Evolutionary conservation across 169 alveolate species (phyloP).

Genomic region (Plasmodium cynomolgi): DNA sequence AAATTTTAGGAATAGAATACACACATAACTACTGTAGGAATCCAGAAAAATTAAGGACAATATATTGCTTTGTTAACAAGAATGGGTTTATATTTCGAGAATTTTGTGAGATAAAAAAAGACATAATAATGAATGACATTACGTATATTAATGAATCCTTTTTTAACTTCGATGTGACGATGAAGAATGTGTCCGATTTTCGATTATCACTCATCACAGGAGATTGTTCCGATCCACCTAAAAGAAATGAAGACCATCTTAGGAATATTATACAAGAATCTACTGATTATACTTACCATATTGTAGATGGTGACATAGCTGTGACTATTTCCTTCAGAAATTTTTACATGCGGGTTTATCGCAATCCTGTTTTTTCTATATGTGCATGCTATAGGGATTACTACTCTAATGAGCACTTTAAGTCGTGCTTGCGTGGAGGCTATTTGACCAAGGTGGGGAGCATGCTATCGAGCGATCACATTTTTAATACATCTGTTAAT

Average conservation of each 20-base stretch:
- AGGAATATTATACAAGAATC: background rate
- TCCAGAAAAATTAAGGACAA: constrained; percentile 1
- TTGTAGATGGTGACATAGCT: constrained; percentile 43
- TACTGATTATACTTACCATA: constrained; percentile 31
- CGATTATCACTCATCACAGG: background rate
- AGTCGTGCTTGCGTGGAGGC: background rate
- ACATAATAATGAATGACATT: constrained; percentile 9
- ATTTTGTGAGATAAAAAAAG: constrained; percentile 15
- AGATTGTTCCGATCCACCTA: background rate
- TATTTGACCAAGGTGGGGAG: background rate
- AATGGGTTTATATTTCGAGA: constrained; percentile 28
- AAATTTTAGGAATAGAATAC: background rate
- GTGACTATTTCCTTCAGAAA: constrained; percentile 21
- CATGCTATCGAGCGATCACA: background rate
- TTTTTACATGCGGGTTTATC: background rate
- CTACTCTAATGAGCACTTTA: background rate
- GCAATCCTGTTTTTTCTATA: background rate
- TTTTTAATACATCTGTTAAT: background rate
- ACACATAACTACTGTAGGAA: constrained; percentile 63
- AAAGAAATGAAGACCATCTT: background rate
- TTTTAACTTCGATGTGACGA: constrained; percentile 27
- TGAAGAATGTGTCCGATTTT: constrained; percentile 76
- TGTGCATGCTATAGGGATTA: constrained; percentile 61
- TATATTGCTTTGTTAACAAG: constrained; percentile 41
- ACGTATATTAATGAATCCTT: background rate